Base-by-base conservation (phyloP, 495 filamentous ascomycete genomes). In the Aeminium ludgeri region DNA sequence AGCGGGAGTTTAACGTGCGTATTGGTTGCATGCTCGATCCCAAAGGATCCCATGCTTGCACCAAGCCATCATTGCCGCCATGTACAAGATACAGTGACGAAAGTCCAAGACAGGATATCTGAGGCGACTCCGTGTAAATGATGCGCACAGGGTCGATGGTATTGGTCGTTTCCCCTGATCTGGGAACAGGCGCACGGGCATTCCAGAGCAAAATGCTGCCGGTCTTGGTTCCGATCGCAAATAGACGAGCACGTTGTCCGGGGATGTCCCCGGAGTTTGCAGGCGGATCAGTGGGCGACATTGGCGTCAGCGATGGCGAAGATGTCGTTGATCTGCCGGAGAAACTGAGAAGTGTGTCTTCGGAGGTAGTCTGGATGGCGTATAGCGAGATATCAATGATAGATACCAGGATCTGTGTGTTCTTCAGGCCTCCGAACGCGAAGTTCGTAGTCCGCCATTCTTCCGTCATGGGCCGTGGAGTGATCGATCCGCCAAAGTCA, bases 31-130 rank as follows among this genome's bases (percentile, higher is more conserved):
- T 62, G 5, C 70, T 80, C 0, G 89, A 96, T 1, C 80, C 84
- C 18, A 97, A 62, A 16, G 82, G 85, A 65, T 97, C 89, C 91
- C 91, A 97, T 5, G 84, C 82, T 54, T 96, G 89, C 6, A 96
- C 86, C 6, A 96, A 72, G 8, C 89, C 87, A 57, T 97, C 89
- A 48, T 82, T 92, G 32, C 89, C 89, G 20, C 89, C 89, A 57
- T 93, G 84, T 1, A 95, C 78, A 19, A 97, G 59, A 52, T 87
- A 85, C 6, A 96, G 66, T 10, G 86, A 84, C 1, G 86, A 82
- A 16, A 94, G 55, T 5, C 78, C 89, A n/a, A 97, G 59, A 48
- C 73, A 83, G 8, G 87, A 79, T 10, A 97, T 74, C 49, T 82
- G 69, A 0, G 89, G 86, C 0, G 89, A 95, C 18, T 94, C 84